Evolutionary conservation across 208 protist species (phyloP).

Genomic region (Leishmania mexicana): DNA sequence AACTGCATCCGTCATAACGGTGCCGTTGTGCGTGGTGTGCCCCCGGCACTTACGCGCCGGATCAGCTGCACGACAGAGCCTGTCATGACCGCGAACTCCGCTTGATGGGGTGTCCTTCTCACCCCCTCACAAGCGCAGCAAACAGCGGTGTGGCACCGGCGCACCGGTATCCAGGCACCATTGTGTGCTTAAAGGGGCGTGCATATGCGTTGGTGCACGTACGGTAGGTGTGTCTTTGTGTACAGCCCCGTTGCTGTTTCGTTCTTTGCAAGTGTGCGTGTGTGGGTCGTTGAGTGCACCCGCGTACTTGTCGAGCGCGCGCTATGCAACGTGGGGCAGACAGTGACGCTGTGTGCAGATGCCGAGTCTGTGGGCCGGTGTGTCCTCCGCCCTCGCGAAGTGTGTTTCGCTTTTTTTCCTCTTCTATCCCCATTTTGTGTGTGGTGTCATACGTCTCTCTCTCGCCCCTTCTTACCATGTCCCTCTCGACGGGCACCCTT

Average conservation of each 20-base stretch:
- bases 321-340: no score
- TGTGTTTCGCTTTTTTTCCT: neutral
- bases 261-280: neutral
- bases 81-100: neutral
- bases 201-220: neutral
- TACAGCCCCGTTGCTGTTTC: neutral
- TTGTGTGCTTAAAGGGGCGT: neutral
- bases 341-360: neutral
- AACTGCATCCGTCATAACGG: constrained; percentile 92
- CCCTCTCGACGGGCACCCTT: neutral
- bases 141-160: neutral
- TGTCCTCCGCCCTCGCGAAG: neutral
- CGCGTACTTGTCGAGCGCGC: neutral
- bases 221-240: neutral
- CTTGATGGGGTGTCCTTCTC: neutral
- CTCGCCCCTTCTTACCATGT: neutral
- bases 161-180: neutral
- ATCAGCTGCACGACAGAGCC: neutral
- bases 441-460: neutral
- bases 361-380: neutral
- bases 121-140: neutral
- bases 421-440: neutral
- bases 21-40: constrained; percentile 65
- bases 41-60: constrained; percentile 35
- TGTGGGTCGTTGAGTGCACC: neutral